Conservation (phyloP, 345 rosid genomes). For the Gossypium rotundifolium region DNA sequence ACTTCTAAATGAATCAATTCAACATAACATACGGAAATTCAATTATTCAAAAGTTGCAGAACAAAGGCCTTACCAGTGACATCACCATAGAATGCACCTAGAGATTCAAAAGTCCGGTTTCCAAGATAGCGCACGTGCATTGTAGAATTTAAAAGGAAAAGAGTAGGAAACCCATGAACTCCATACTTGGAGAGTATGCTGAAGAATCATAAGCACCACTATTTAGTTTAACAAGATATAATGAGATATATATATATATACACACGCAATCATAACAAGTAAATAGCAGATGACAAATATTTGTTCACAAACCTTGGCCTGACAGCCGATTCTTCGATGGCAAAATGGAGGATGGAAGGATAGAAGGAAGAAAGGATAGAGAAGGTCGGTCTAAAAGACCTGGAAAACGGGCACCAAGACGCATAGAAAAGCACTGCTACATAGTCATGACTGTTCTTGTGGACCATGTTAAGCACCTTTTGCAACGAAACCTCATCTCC, state of each 20-base stretch:
- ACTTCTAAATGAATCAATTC: neutral
- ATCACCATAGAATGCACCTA: conserved; percentile 59
- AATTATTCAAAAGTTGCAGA: neutral
- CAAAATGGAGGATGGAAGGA: conserved; percentile 66
- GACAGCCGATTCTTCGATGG: conserved; percentile 72
- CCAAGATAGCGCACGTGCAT: conserved; percentile 67
- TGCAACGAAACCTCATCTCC: conserved; percentile 79
- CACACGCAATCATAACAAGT: neutral
- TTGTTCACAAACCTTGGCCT: conserved; percentile 67
- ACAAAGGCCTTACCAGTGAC: conserved; percentile 52
- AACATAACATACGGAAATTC: neutral
- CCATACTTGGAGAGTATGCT: conserved; percentile 90
- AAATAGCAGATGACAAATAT: conserved; percentile 2
- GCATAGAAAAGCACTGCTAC: conserved; percentile 92
- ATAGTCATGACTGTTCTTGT: conserved; percentile 45
- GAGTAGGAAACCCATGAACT: conserved; percentile 91
- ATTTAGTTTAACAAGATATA: conserved; percentile 3
- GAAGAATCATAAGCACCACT: conserved; percentile 20
- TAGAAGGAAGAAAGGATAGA: conserved; percentile 57
- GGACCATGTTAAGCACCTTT: conserved; percentile 58
- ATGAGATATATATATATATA: too few relatives aligned
- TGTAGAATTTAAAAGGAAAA: conserved; percentile 73
- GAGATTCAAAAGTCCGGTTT: conserved; percentile 61
- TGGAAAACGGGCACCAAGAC: conserved; percentile 94
- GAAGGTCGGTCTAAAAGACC: conserved; percentile 64